Base-by-base conservation (phyloP, 495 filamentous ascomycete species). In the Aspergillus ellipticus region DNA sequence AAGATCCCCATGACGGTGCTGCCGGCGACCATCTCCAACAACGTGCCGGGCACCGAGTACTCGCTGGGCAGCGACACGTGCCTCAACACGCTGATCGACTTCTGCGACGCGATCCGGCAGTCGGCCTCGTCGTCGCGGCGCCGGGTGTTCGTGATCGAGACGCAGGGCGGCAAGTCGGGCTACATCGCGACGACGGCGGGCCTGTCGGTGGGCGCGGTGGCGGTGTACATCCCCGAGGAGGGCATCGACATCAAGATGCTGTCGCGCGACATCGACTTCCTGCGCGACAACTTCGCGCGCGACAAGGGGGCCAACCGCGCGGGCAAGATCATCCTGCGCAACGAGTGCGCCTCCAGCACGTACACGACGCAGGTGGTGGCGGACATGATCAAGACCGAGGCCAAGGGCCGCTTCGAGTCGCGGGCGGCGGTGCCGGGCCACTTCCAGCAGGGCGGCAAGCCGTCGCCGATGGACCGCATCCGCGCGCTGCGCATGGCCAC, bases 1-100 rank as follows among this genome's bases (percentile, higher is more conserved):
- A 89, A 89, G 67, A 97, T 99, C 59, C 95, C 95, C 47, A 92
- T 97, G 83, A 82, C 86, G 20, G 79, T 96, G 21, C 78, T 97
- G 13, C 95, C 95, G 16, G 95, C 95, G n/a, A 99, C 95, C 22
- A 92, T 99, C 67, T 92, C 88, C 62, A 97, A 97, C 78, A 99
- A 99, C 71, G 95, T 99, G 8, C 95, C 94, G 0, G 95, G 95
- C 8, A 96, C 92, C 13, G 95, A 99, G 72, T 99, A 96, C 74
- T 96, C 91, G 0, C 81, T 99, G 43, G 95, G 95, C 16, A 95
- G 89, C 48, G 95, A 99, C 68, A 99, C 95, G 11, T 99, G 95
- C 66, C 78, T 97, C 39, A 99, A 99, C 70, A 90, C 95, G n/a
- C 78, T 99, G 16, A 89, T 96, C 56, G 80, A 87, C 29, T 99